Evolutionary conservation across 2,329 filamentous ascomycete genomes (phyloP), one percentile per base, ranked within the genome.

Genomic region (Cordyceps fumosorosea): DNA sequence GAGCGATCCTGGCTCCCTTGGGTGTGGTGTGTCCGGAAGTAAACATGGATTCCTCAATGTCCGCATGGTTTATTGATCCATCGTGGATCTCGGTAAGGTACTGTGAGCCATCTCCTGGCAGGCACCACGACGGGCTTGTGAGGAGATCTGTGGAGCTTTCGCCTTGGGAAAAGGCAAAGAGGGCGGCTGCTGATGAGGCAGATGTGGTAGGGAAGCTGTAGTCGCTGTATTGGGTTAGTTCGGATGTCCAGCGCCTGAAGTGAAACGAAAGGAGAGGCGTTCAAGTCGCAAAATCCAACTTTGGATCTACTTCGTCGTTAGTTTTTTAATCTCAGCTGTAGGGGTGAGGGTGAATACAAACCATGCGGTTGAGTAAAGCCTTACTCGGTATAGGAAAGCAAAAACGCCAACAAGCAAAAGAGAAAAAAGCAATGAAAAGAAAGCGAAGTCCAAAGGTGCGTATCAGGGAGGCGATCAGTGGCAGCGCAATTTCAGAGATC

Each of bases 161-260:
- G 80, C 81, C 81, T 72, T 84, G 81, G 80, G 80, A 79, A 75
- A 81, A 83, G 76, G 81, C 77, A 80, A 83, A 83, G 73, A 83
- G 78, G 73, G 79, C 79, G 67, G 75, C 75, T 62, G 79, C 71
- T 69, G 80, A 74, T 69, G 79, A 72, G 76, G 84, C 76, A 65
- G 78, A 75, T 72, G 79, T 76, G 70, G 81, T 81, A 64, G 78
- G 76, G 70, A 78, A 81, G 77, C 82, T 85, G 73, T 80, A 83
- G 65, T 84, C 80, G 79, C 81, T 84, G 77, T 67, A 69, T 71
- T 69, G 72, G 76, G 81, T 85, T 80, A 85, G 82, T 85, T 75
- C 81, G 79, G 82, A 76, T 76, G 40, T 75, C 77, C 76, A 80
- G 76, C 75, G 70, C 67, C 66, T 70, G 64, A 70, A 68, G 65